A percentile compares a stretch with the other conserved stretches of the same genome.
phyloP scores from a whole-genome alignment of 23 red algal genomes.

The Gracilaria vermiculophylla region DNA sequence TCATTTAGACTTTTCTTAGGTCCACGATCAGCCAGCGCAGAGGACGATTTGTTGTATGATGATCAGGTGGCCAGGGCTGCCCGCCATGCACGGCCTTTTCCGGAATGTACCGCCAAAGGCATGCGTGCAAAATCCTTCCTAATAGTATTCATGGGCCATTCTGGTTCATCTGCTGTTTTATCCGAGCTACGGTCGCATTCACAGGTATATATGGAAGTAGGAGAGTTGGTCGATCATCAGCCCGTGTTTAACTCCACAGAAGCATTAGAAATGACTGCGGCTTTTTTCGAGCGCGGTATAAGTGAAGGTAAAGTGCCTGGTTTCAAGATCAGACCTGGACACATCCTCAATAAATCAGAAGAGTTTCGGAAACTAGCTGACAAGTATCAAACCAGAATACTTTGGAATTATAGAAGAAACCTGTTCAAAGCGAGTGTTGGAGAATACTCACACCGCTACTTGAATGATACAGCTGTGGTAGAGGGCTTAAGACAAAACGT shows the following conservation, averaged over 20 bases:
- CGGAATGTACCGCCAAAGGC: background rate
- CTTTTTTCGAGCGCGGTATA: slow-evolving; percentile 44
- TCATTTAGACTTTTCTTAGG: background rate
- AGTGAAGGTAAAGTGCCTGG: slow-evolving; percentile 37
- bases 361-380: slow-evolving; percentile 18
- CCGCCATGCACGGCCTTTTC: slow-evolving; percentile 25
- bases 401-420: slow-evolving; percentile 68
- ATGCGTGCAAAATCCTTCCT: slow-evolving; percentile 56
- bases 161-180: slow-evolving; percentile 55
- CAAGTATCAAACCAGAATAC: slow-evolving; percentile 59
- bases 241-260: slow-evolving; percentile 16
- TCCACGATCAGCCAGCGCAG: background rate
- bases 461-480: slow-evolving; percentile 49
- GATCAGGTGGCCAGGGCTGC: slow-evolving; percentile 9
- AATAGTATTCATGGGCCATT: slow-evolving; percentile 75
- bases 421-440: slow-evolving; percentile 55
- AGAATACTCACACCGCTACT: slow-evolving; percentile 39
- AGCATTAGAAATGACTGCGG: slow-evolving; percentile 16
- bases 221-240: slow-evolving; percentile 65
- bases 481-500: slow-evolving; percentile 46
- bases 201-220: slow-evolving; percentile 7
- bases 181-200: slow-evolving; percentile 55
- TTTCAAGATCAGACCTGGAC: slow-evolving; percentile 65
- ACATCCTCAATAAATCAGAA: slow-evolving; percentile 42
- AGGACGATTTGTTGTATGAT: background rate